Conservation (phyloP, 192 early-diverging fungal species). For the Ambispora gerdemannii region DNA sequence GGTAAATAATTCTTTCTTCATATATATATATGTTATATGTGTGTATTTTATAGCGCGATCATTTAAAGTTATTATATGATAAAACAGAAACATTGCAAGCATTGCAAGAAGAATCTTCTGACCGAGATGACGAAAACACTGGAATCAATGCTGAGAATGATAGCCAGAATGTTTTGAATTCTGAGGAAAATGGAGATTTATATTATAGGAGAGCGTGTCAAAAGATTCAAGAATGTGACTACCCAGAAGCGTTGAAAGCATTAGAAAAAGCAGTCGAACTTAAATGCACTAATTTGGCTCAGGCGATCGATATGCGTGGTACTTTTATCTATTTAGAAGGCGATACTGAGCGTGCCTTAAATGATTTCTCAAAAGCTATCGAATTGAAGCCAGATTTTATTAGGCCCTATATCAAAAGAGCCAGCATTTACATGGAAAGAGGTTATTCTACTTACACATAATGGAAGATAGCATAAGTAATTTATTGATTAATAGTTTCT, state of each 20-base stretch:
- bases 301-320: slow-evolving; percentile 81
- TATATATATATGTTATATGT: too few relatives aligned
- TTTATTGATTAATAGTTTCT: neutral
- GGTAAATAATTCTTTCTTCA: slow-evolving; percentile 18
- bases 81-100: too few relatives aligned
- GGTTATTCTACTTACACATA: slow-evolving; percentile 34
- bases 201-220: slow-evolving; percentile 56
- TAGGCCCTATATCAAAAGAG: slow-evolving; percentile 85
- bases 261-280: slow-evolving; percentile 66
- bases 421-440: slow-evolving; percentile 89
- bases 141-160: neutral
- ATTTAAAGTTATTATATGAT: too few relatives aligned
- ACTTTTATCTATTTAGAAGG: slow-evolving; percentile 89
- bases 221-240: slow-evolving; percentile 50
- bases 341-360: slow-evolving; percentile 67
- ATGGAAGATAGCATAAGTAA: neutral
- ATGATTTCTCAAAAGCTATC: slow-evolving; percentile 76
- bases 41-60: too few relatives aligned
- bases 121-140: slow-evolving; percentile 3
- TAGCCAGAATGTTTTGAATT: slow-evolving; percentile 26
- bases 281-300: slow-evolving; percentile 51
- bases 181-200: slow-evolving; percentile 44
- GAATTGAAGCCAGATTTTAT: slow-evolving; percentile 73
- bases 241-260: slow-evolving; percentile 57
- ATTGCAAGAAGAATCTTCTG: neutral